Evolutionary conservation across 148 eudicot species (phyloP).

Genomic region (Oxyria digyna): DNA sequence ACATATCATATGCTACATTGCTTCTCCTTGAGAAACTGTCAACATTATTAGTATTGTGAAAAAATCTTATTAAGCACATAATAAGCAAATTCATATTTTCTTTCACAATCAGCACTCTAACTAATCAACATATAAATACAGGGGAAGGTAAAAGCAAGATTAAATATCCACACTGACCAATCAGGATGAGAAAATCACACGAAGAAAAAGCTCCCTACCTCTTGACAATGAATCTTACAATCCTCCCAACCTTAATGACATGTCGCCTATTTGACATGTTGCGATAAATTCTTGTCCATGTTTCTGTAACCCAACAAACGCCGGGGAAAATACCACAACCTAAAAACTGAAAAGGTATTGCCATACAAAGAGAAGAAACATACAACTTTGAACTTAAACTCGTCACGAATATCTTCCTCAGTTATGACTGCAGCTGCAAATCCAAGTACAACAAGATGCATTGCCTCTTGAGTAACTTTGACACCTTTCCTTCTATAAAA

Average conservation of each 20-base stretch:
- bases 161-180: neutral
- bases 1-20: neutral
- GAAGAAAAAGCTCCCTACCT: slow-evolving; percentile 28
- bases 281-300: slow-evolving; percentile 36
- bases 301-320: slow-evolving; percentile 34
- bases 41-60: no score
- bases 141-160: neutral
- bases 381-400: slow-evolving; percentile 55
- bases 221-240: slow-evolving; percentile 61
- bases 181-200: neutral
- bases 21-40: no score
- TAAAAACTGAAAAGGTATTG: neutral
- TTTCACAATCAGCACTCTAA: neutral
- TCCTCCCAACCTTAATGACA: slow-evolving; percentile 53
- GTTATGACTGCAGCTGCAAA: slow-evolving; percentile 72
- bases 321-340: neutral
- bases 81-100: neutral
- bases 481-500: slow-evolving; percentile 76
- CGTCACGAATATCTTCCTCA: slow-evolving; percentile 68
- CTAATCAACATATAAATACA: neutral
- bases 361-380: slow-evolving; percentile 9
- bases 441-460: slow-evolving; percentile 79
- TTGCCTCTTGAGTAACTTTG: slow-evolving; percentile 54
- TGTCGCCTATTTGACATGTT: slow-evolving; percentile 55
- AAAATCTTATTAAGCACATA: neutral